Evolutionary conservation across 768 basidiomycete species (phyloP).

Genomic region (Lyophyllum shimeji): DNA sequence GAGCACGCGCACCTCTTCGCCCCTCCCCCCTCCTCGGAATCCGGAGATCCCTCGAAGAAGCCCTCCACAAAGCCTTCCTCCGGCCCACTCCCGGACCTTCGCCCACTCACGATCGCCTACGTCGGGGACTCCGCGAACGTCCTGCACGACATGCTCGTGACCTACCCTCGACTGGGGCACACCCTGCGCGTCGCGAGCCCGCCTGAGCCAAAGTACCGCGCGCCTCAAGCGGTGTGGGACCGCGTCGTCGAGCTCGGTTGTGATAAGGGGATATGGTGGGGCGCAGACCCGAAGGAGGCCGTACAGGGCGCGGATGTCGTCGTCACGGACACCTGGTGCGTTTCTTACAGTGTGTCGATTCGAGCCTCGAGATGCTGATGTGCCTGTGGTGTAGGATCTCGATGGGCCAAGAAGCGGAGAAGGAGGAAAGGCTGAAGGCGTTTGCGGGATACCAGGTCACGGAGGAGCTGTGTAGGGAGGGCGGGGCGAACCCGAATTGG

Average conservation of each 20-base stretch:
- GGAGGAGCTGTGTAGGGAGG: conserved; percentile 76
- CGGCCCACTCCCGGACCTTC: conserved; percentile 46
- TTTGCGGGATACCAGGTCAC: conserved; percentile 96
- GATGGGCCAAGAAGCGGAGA: conserved; percentile 98
- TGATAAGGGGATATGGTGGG: conserved; percentile 74
- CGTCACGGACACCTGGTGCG: conserved; percentile 94
- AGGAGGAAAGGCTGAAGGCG: conserved; percentile 78
- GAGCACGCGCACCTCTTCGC: conserved; percentile 66
- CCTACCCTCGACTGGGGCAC: conserved; percentile 90
- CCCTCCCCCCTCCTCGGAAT: too few relatives aligned
- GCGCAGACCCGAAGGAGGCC: conserved; percentile 79
- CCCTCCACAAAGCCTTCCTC: conserved; percentile 10
- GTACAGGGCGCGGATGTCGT: conserved; percentile 91
- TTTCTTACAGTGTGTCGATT: conserved; percentile 7
- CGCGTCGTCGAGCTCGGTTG: conserved; percentile 75
- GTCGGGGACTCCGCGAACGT: conserved; percentile 96
- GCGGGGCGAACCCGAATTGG: conserved; percentile 86
- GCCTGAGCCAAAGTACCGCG: conserved; percentile 59
- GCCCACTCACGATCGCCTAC: conserved; percentile 87
- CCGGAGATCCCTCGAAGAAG: too few relatives aligned
- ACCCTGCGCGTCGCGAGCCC: conserved; percentile 84
- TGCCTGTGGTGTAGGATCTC: too few relatives aligned
- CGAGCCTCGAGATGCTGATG: too few relatives aligned
- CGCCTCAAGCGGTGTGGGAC: conserved; percentile 75
- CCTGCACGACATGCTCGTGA: conserved; percentile 95